Conservation (phyloP, 2,329 filamentous ascomycete genomes). For the Scytalidium sp. region DNA sequence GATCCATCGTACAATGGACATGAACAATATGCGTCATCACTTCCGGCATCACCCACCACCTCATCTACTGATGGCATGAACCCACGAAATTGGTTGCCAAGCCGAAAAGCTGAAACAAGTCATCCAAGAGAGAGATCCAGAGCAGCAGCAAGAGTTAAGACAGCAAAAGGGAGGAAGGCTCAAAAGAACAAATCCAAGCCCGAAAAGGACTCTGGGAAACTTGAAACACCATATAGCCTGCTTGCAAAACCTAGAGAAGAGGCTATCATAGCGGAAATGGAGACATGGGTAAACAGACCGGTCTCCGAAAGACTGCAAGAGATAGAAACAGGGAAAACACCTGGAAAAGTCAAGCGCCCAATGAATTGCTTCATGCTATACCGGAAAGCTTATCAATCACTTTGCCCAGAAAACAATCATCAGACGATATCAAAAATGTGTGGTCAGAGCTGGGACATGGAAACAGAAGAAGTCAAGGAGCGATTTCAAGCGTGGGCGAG, state of each 20-base stretch:
- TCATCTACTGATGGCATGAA: not conserved
- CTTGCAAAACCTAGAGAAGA: conserved; percentile 60
- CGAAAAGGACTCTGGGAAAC: conserved; percentile 46
- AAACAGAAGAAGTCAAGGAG: conserved; percentile 68
- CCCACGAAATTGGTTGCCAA: not conserved
- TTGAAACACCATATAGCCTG: conserved; percentile 68
- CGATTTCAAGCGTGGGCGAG: conserved; percentile 77
- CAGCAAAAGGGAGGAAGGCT: conserved; percentile 32
- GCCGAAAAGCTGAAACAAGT: not conserved
- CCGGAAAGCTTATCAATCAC: conserved; percentile 84
- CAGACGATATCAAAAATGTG: conserved; percentile 88
- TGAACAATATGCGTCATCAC: conserved; percentile 47
- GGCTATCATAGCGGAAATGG: conserved; percentile 73
- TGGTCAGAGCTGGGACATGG: conserved; percentile 81
- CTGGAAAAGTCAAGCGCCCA: conserved; percentile 79
- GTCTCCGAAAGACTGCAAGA: conserved; percentile 64
- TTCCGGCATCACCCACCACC: not conserved
- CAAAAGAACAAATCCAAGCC: conserved; percentile 37
- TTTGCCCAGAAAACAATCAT: conserved; percentile 85
- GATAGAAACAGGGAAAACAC: conserved; percentile 62
- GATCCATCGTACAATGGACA: conserved; percentile 16
- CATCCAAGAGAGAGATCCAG: not conserved
- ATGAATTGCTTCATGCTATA: conserved; percentile 99
- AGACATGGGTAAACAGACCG: conserved; percentile 72
- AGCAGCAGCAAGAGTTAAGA: not conserved